Evolutionary conservation across 352 stramenopile genomes (phyloP), one percentile per base, ranked within the genome.

Genomic region (Pythium insidiosum): DNA sequence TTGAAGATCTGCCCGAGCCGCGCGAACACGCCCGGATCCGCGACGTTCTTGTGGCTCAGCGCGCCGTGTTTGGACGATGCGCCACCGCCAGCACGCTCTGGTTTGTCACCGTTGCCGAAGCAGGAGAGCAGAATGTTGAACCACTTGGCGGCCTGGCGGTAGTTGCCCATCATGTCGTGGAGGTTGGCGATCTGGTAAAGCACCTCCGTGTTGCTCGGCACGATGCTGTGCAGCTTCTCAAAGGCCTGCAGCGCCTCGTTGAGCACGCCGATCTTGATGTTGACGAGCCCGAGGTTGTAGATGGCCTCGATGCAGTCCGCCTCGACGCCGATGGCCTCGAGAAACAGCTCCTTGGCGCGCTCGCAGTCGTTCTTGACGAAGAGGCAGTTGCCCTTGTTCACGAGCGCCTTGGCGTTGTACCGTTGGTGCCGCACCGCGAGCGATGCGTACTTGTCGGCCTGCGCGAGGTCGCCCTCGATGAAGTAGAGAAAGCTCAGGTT

Each of bases 401-500:
- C 95, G 9, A 98, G 74, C 23, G 94, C 95, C 47, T 97, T 97
- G 31, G 93, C 88, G 58, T 98, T 98, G 70, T 98, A 98, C 16
- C 93, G 71, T 43, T 98, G 83, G 45, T 95, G 77, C n/a, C 77
- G 69, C 33, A 98, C 87, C 9, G 94, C 94, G 47, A 97, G 58
- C 5, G 75, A 83, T 19, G 75, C 75, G 68, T 97, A 97, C 53
- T 95, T 91, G 52, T 98, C 88, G 3, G 95, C 94, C 43, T 89
- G 81, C 18, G 67, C 50, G 13, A 82, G 72, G 51, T 98, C 86
- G 30, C 88, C 88, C 60, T 98, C 88, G 33, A 98, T 82, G 43
- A 98, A 98, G 57, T 97, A 97, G 7, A 99, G 72, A 56, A 97
- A 98, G 28, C 82, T 96, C 19, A 99, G 67, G 53, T 98, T 99